Base-by-base conservation (phyloP, 805 yeast genomes). In the Wilhelminamyces savonicus region DNA sequence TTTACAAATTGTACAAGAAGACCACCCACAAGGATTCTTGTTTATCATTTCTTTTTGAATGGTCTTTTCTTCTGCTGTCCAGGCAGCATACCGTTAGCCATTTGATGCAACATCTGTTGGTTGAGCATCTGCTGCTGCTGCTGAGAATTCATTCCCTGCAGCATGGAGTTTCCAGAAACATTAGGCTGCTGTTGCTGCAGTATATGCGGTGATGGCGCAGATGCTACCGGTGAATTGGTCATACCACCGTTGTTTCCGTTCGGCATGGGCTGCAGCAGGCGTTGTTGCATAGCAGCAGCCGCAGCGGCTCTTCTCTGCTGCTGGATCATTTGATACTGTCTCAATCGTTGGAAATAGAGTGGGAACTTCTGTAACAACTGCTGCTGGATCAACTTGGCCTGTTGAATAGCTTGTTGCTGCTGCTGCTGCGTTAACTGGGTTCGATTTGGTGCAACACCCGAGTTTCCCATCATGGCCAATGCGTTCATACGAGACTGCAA, bases 401-500 rank as follows among this genome's bases (percentile, higher is more conserved):
- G 69, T 31, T 59, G 66, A 11, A 60, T 37, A 1, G 71, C 69
- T 31, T 61, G 67, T 32, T 61, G 69, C 28, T 63, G 66, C 34
- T 64, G 71, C 27, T 59, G 66, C 4, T 65, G 64, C 4, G 62
- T 59, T 27, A 64, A 52, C 24, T 54, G 54, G 16, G 59, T 51
- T 16, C 67, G 49, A 32, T 57, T 63, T n/a, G 71, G 71, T 2
- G 69, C 62, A 11, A 56, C 41, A 1, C 71, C 71, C 9, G 61
- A 46, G 31, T 60, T 58, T 4, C 69, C 65, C 68, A 64, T 63
- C 31, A 51, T 50, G 3, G 59, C 62, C 27, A 62, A 57, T 2
- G 68, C 55, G 32, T 50, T 56, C 59, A 62, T 59, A 24, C 59
- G 48, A 2, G 52, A 38, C 36, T 64, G 71, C 31, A 59, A 41